Evolutionary conservation across 176 grass and related monocot genomes (phyloP), one percentile per base, ranked within the genome.

Genomic region (Juncus inflexus): DNA sequence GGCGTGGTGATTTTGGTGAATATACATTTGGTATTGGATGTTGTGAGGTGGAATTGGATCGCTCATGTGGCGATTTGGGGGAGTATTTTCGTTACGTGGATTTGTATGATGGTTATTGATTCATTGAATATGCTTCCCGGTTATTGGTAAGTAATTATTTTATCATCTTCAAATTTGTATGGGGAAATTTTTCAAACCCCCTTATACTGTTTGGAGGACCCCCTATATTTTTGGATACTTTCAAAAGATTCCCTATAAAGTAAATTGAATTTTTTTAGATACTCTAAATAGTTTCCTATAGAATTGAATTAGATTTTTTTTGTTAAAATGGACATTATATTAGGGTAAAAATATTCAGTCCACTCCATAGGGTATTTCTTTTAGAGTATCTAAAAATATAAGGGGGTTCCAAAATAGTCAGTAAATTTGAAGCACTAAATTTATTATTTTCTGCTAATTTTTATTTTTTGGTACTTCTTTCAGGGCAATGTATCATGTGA

Each of bases 1-100:
- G 76, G 75, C 35, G 78, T 99, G 50, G 95, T 99, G 53, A 80
- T 99, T 84, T 74, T 99, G 65, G 95, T 99, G 50, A 99, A 99
- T 77, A 70, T 99, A 69, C 85, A 90, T 77, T 83, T 99, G 63
- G 88, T 80, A 40, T 63, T 92, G 64, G 95, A 99, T 85, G 85
- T 99, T 50, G 65, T 94, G 38, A 82, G 83, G 71, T 99, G 95
- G 95, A 92, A 82, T 52, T 99, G 85, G 89, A 78, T 99, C 49
- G 86, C 83, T 6, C 89, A 94, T 67, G 82, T 49, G 0, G 79
- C 78, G 0, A 92, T 99, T 79, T 99, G 95, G 95, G 95, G 88
- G 69, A 90, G 95, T 70, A 89, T 99, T 58, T 72, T 73, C 15
- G 95, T 88, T 3, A 92, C 95, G 60, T 70, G 79, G 63, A 90